A percentile compares a stretch with the other conserved stretches of the same genome.
Conservation (phyloP, 495 filamentous ascomycete genomes). For the Aspergillus campestris region DNA sequence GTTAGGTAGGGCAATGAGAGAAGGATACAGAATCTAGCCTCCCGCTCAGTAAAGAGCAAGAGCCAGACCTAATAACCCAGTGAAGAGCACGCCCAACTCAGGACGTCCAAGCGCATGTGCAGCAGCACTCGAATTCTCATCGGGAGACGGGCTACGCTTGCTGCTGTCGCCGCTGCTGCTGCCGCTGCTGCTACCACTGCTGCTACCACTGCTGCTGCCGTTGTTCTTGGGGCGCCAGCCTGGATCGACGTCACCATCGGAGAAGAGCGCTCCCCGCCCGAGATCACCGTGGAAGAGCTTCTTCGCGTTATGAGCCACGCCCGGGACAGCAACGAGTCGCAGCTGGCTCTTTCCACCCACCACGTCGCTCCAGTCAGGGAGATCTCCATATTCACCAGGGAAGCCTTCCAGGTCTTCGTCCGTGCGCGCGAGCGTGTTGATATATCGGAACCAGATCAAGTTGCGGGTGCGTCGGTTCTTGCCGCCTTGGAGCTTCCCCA, state of each 20-base stretch:
- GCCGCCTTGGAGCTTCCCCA: slow-evolving; percentile 9
- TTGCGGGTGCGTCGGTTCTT: slow-evolving; percentile 8
- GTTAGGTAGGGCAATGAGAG: too few relatives aligned
- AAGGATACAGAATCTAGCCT: too few relatives aligned
- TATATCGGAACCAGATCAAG: slow-evolving; percentile 12
- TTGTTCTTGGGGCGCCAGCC: slow-evolving; percentile 8
- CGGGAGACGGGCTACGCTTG: too few relatives aligned
- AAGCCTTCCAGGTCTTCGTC: slow-evolving; percentile 10
- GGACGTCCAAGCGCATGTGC: too few relatives aligned
- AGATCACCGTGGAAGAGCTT: slow-evolving; percentile 7
- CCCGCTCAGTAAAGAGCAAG: too few relatives aligned
- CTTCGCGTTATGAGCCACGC: slow-evolving; percentile 9
- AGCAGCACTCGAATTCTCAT: too few relatives aligned
- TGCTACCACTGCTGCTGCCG: not conserved
- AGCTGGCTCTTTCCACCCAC: slow-evolving; percentile 10
- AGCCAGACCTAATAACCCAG: too few relatives aligned
- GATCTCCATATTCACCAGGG: slow-evolving; percentile 6
- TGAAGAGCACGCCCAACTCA: too few relatives aligned
- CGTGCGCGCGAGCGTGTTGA: slow-evolving; percentile 11
- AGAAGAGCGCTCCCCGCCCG: slow-evolving; percentile 8
- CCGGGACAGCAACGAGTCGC: slow-evolving; percentile 10
- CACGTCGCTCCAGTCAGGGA: slow-evolving; percentile 11
- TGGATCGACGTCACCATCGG: slow-evolving; percentile 2
- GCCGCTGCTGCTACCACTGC: too few relatives aligned
- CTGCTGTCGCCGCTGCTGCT: too few relatives aligned